A percentile compares a stretch with the other conserved stretches of the same genome.
phyloP scores from a whole-genome alignment of 1,284 basidiomycete species.

The Heimioporus retisporus region DNA sequence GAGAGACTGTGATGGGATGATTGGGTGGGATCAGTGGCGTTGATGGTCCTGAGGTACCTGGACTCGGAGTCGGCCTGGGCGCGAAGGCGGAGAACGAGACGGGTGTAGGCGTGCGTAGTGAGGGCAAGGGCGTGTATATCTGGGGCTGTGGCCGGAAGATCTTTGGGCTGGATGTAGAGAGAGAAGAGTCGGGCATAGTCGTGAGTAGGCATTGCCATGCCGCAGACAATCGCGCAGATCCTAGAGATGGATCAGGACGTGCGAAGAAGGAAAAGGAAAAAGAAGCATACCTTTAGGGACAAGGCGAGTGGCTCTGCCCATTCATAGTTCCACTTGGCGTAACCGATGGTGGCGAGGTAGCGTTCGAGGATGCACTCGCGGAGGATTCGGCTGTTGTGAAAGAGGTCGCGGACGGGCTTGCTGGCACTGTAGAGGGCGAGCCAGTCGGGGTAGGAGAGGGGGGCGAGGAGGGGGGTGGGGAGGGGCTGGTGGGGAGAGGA shows the following conservation, averaged over 20 bases:
- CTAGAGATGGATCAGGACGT: conserved; percentile 45
- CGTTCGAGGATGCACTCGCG: conserved; percentile 74
- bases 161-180: conserved; percentile 60
- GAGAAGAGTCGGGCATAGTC: conserved; percentile 71
- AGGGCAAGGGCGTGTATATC: conserved; percentile 62
- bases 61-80: conserved; percentile 73
- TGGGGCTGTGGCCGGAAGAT: conserved; percentile 22
- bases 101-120: conserved; percentile 75
- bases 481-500: conserved; percentile 62
- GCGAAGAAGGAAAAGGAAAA: not conserved
- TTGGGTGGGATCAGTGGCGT: conserved; percentile 13
- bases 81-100: conserved; percentile 78
- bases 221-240: conserved; percentile 83
- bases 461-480: conserved; percentile 62
- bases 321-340: conserved; percentile 69
- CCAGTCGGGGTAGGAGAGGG: conserved; percentile 76
- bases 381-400: conserved; percentile 60
- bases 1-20: conserved; percentile 42
- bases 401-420: conserved; percentile 58
- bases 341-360: conserved; percentile 76
- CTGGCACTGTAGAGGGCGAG: conserved; percentile 64
- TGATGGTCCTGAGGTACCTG: conserved; percentile 35
- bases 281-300: conserved; percentile 62
- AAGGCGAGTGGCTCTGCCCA: conserved; percentile 69
- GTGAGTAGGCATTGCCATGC: conserved; percentile 78